Base-by-base conservation (phyloP, 1,284 basidiomycete genomes). In the Hymenochaete sp. region DNA sequence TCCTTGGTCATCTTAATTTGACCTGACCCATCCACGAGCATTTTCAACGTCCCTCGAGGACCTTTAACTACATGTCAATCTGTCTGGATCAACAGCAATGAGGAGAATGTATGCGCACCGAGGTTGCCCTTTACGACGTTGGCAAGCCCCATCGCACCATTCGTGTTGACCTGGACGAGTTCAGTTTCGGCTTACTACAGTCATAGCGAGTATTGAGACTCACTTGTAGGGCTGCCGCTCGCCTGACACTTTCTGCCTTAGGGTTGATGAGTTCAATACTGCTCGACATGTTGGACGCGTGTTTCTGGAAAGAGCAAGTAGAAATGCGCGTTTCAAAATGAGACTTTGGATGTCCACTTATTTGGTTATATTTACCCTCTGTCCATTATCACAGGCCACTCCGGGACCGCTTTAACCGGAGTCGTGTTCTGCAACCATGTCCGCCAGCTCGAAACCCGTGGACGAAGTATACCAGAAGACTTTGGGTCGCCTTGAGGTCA, bases 1-100 rank as follows among this genome's bases (percentile, higher is more conserved):
- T 98, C 96, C 72, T 98, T 99, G 56, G 96, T 98, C 90, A 99
- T 96, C 76, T 98, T 98, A 66, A 99, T 93, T 71, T 96, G 92
- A 11, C 96, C 96, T n/a, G 93, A 76, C 49, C 96, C 96, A 66
- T 98, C 96, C 38, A 99, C 96, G 38, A 99, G 82, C 93, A 99
- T 97, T 73, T 99, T 99, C 56, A 98, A 79, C 2, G 95, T 98
- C 51, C 93, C 93, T 65, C 92, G 72, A 14, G 93, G 93, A 38
- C 93, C 92, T 95, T 51, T 48, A 47, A 24, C 13, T 5, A n/a
- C n/a, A n/a, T n/a, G 39, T 49, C 41, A 48, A 50, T 50, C 50
- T 56, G 49, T 48, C 11, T n/a, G 33, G 26, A 24, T 39, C 32
- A 11, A 8, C 11, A 8, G 14, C 10, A 19, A 21, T 31, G 13